A percentile compares a stretch with the other conserved stretches of the same genome.
These are phyloP conservation scores for Silene vulgaris DNA, from an alignment of 179 eudicot genomes.

Conservation along the genomic window DNA sequence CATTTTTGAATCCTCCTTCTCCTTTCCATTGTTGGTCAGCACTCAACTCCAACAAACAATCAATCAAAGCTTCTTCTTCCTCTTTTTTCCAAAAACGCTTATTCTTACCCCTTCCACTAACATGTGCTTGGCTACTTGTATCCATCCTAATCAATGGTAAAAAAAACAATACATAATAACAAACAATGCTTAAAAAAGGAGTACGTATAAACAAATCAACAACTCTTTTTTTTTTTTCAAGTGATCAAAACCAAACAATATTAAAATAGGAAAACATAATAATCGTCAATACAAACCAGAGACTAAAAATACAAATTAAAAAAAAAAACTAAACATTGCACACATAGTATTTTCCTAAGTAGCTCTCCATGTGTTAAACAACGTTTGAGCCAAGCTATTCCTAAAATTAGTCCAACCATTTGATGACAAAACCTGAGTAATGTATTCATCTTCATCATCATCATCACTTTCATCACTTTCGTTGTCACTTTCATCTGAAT, in stretches of 20 bases:
- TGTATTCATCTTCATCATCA: neutral
- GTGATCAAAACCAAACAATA: no score
- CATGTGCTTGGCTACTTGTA: neutral
- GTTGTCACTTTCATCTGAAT: neutral
- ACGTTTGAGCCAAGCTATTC: neutral
- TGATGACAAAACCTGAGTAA: neutral
- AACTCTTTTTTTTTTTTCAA: neutral
- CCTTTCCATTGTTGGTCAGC: constrained; percentile 5
- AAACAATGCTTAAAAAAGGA: neutral
- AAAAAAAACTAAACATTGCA: no score
- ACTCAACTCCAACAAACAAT: no score
- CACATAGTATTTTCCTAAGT: neutral
- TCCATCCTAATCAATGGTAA: neutral
- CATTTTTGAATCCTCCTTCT: constrained; percentile 19
- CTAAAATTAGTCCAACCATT: neutral
- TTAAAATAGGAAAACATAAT: no score
- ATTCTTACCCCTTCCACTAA: constrained; percentile 17
- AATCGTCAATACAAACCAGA: neutral
- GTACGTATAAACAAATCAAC: neutral
- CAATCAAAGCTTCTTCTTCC: neutral
- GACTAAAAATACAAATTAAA: no score
- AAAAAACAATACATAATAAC: neutral
- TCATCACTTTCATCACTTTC: neutral
- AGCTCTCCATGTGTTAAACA: neutral
- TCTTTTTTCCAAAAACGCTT: constrained; percentile 11